These are phyloP conservation scores for Talaromyces stipitatus DNA, from an alignment of 495 filamentous ascomycete species.

Conservation along the genomic window DNA sequence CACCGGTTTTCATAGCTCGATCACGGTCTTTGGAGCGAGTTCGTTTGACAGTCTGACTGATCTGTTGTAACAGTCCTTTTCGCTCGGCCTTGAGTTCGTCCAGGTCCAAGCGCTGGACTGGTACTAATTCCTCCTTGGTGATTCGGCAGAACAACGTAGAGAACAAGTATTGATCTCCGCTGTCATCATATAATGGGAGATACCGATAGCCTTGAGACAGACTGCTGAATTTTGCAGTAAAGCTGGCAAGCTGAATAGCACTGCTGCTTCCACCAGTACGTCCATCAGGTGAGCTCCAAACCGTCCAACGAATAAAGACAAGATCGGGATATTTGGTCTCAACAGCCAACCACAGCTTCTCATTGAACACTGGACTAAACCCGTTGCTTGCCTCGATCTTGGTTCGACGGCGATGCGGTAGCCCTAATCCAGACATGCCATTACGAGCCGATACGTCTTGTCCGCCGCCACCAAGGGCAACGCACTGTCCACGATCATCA, in stretches of 20 bases:
- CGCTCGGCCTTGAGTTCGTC: slow-evolving; percentile 45
- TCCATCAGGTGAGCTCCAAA: slow-evolving; percentile 72
- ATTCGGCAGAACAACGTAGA: slow-evolving; percentile 92
- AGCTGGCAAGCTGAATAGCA: slow-evolving; percentile 66
- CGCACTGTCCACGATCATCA: slow-evolving; percentile 72
- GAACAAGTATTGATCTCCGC: slow-evolving; percentile 86
- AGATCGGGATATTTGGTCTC: slow-evolving; percentile 88
- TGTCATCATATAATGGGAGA: slow-evolving; percentile 80
- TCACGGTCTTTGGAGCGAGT: slow-evolving; percentile 37
- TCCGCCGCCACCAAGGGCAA: slow-evolving; percentile 57
- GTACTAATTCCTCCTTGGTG: slow-evolving; percentile 52
- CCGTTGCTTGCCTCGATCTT: slow-evolving; percentile 76
- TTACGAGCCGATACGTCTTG: slow-evolving; percentile 62
- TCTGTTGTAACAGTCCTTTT: slow-evolving; percentile 40
- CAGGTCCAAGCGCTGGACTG: slow-evolving; percentile 35
- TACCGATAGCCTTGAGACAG: slow-evolving; percentile 95
- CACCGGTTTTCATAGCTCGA: background rate
- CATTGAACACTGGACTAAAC: slow-evolving; percentile 81
- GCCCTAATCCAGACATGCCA: slow-evolving; percentile 63
- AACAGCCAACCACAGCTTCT: slow-evolving; percentile 64
- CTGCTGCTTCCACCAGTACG: slow-evolving; percentile 54
- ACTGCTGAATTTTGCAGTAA: slow-evolving; percentile 83
- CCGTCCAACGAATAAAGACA: slow-evolving; percentile 89
- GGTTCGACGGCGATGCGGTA: slow-evolving; percentile 71
- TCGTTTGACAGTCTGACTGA: slow-evolving; percentile 44